phyloP scores from a whole-genome alignment of 2,329 filamentous ascomycete species.

The Cladophialophora psammophila region DNA sequence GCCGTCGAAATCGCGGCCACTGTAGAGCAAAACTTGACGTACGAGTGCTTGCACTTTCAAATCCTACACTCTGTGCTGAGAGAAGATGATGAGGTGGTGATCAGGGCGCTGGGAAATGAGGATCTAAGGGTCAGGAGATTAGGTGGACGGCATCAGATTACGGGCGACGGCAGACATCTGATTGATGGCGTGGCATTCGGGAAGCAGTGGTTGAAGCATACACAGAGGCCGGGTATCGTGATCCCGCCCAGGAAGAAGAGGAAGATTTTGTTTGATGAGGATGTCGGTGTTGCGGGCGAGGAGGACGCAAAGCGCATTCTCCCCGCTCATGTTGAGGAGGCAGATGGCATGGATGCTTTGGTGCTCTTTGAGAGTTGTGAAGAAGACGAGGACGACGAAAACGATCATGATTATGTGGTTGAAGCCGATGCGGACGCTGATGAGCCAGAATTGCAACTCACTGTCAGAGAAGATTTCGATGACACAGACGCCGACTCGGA shows the following conservation, averaged over 20 bases:
- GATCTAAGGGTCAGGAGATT: conserved; percentile 77
- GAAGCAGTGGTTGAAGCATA: conserved; percentile 68
- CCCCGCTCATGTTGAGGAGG: conserved; percentile 5
- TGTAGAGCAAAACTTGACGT: conserved; percentile 56
- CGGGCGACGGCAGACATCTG: conserved; percentile 77
- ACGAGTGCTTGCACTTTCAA: conserved; percentile 89
- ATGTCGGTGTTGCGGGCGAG: conserved; percentile 43
- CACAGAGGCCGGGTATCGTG: conserved; percentile 69
- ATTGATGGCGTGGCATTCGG: conserved; percentile 88
- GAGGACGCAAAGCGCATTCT: conserved; percentile 41
- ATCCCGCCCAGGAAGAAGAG: conserved; percentile 78
- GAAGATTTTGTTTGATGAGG: conserved; percentile 51
- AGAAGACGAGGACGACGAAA: conserved; percentile 44
- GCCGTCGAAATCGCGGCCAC: conserved; percentile 72
- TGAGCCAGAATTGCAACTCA: conserved; percentile 17
- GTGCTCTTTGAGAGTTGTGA: conserved; percentile 35
- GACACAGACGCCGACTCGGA: conserved; percentile 42
- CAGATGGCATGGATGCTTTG: conserved; percentile 14
- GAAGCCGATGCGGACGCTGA: conserved; percentile 22
- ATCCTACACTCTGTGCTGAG: conserved; percentile 73
- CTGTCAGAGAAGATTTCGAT: conserved; percentile 38
- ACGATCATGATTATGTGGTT: conserved; percentile 40
- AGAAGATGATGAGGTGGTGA: conserved; percentile 85
- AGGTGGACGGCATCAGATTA: conserved; percentile 82
- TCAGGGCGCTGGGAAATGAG: conserved; percentile 76